Percentiles rank a stretch among this genome's conserved stretches.
These are phyloP conservation scores for Lolium multiflorum DNA, from an alignment of 176 grass and related monocot genomes.

Conservation along the genomic window DNA sequence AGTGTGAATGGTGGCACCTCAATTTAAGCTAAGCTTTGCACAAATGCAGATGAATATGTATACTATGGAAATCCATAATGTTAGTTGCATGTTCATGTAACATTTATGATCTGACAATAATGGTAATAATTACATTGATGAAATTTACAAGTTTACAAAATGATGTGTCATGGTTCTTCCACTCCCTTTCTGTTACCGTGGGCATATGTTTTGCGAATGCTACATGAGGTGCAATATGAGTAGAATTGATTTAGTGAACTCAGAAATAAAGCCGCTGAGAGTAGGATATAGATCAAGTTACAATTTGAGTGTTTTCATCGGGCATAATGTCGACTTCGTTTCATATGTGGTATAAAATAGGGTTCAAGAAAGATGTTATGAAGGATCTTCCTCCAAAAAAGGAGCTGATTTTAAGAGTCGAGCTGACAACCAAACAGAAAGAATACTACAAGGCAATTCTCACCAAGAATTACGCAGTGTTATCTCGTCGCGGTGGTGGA, in stretches of 20 bases:
- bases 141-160: constrained; percentile 1
- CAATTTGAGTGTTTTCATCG: constrained; percentile 40
- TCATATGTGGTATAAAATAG: constrained; percentile 51
- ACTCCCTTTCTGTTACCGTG: constrained; percentile 16
- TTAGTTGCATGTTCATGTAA: constrained; percentile 14
- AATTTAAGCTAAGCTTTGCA: constrained; percentile 18
- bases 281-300: constrained; percentile 4
- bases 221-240: constrained; percentile 17
- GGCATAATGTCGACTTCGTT: constrained; percentile 38
- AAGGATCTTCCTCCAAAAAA: constrained; percentile 99
- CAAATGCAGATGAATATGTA: constrained; percentile 4
- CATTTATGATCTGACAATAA: constrained; percentile 22
- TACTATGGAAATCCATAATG: background rate
- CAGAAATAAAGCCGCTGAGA: background rate
- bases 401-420: constrained; percentile 97
- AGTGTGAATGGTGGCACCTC: background rate
- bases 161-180: background rate
- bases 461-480: constrained; percentile 91
- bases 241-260: constrained; percentile 22
- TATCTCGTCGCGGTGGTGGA: constrained; percentile 87
- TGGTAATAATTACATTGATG: background rate
- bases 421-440: constrained; percentile 94
- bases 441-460: constrained; percentile 99
- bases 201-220: constrained; percentile 20
- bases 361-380: constrained; percentile 99